Base-by-base conservation (phyloP, 768 basidiomycete species). In the Pholiota molesta region DNA sequence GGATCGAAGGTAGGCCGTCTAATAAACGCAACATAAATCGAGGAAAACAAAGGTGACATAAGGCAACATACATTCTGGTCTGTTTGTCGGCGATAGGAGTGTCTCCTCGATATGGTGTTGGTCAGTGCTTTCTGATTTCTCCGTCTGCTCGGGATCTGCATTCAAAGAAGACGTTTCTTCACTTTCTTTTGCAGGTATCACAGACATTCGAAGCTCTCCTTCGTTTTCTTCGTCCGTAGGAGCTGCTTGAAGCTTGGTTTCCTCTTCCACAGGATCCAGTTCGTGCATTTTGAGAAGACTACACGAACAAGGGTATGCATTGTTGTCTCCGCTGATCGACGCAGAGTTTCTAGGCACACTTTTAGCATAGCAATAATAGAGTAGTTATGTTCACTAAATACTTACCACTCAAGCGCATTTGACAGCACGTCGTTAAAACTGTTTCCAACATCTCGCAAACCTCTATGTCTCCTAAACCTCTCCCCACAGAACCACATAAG, bases 381-480 rank as follows among this genome's bases (percentile, higher is more conserved):
- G 8, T n/a, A 40, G 49, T 31, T 23, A 23, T 49, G 31, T 35
- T n/a, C 35, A 55, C 28, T 39, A 5, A 54, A 55, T 63, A 80
- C 91, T 64, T 67, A 97, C 95, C 95, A 69, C 92, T 93, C n/a
- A 98, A 80, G 58, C 97, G 83, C 86, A 97, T 96, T 73, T 98
- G 92, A 74, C 97, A 98, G 66, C 95, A 95, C 54, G 97, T 98
- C 11, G 95, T 97, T 66, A 99, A 75, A 5, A 98, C 97, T 1
- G 96, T 97, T 75, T 99, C 97, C 67, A 99, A 79, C 90, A 99
- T 95, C 76, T 98, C 97, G 72, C 97, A 99, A 16, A 99, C 90
- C 72, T 95, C 94, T 57, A 97, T 86, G 69, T 99, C 97, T 28
- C 92, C 94, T 37, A 99, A 82, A 10, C 81, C 79, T n/a, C 76